Evolutionary conservation across 2,329 filamentous ascomycete species (phyloP).

Genomic region (Penicillium sp.): DNA sequence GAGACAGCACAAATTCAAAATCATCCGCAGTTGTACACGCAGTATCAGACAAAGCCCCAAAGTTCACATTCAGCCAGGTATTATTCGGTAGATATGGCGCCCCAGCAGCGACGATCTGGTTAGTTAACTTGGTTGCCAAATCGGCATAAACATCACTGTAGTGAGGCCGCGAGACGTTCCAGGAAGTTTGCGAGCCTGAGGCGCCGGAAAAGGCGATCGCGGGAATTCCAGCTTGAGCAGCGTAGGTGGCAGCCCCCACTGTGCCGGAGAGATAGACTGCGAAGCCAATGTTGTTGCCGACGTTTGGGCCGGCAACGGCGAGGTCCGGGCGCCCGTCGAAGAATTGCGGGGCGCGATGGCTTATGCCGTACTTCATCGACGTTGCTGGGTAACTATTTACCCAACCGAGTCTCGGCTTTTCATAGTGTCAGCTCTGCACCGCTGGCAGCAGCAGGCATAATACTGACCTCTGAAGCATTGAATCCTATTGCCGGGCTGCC

Average conservation of each 20-base stretch:
- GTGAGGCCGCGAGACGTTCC: conserved; percentile 48
- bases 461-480: conserved; percentile 49
- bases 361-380: conserved; percentile 60
- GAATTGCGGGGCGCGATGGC: conserved; percentile 52
- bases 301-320: conserved; percentile 63
- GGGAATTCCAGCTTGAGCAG: conserved; percentile 55
- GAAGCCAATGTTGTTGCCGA: conserved; percentile 56
- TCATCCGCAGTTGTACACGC: conserved; percentile 51
- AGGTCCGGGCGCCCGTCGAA: conserved; percentile 58
- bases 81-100: conserved; percentile 60
- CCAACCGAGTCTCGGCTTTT: conserved; percentile 59
- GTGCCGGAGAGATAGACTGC: conserved; percentile 61
- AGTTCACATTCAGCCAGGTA: conserved; percentile 67
- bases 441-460: background rate
- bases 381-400: conserved; percentile 69
- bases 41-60: conserved; percentile 49
- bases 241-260: conserved; percentile 61
- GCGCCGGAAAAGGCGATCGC: conserved; percentile 65
- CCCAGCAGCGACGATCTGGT: conserved; percentile 53
- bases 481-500: conserved; percentile 54
- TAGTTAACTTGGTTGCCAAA: conserved; percentile 57
- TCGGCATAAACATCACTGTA: conserved; percentile 61
- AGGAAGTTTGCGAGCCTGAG: conserved; percentile 51
- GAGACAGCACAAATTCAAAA: conserved; percentile 62
- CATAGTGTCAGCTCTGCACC: background rate